phyloP scores from a whole-genome alignment of 2,329 filamentous ascomycete species.

The Sporothrix brasiliensis region DNA sequence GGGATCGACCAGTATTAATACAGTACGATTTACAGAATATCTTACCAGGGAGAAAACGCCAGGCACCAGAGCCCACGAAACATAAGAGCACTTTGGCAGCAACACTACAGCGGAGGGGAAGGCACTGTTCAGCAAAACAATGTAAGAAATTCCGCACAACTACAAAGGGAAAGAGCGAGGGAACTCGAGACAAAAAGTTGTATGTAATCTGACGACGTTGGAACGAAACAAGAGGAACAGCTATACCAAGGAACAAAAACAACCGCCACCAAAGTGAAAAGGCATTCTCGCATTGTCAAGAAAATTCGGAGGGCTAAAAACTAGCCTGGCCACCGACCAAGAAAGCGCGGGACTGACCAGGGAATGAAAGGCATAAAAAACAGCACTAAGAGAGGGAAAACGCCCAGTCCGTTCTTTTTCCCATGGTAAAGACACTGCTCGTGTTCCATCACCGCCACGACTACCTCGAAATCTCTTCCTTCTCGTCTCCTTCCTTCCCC shows the following conservation, averaged over 20 bases:
- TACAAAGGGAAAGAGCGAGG: not conserved
- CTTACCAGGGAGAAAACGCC: not conserved
- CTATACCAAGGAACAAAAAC: not conserved
- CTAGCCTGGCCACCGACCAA: not conserved
- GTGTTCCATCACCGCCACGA: constrained; percentile 27
- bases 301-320: constrained; percentile 12
- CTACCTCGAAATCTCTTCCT: constrained; percentile 21
- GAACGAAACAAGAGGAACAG: not conserved
- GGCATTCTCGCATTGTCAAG: not conserved
- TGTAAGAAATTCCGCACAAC: not conserved
- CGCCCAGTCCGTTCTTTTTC: constrained; percentile 20
- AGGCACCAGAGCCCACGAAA: not conserved
- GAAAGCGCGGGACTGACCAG: constrained; percentile 1
- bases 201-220: no score
- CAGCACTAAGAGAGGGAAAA: constrained; percentile 14
- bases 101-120: not conserved
- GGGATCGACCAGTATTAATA: not conserved
- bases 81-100: not conserved
- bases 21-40: no score
- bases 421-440: constrained; percentile 18
- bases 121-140: not conserved
- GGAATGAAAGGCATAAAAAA: constrained; percentile 18
- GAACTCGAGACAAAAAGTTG: no score
- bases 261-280: not conserved
- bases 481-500: constrained; percentile 20